A percentile compares a stretch with the other conserved stretches of the same genome.
These are phyloP conservation scores for Oidiodendron maius DNA, from an alignment of 495 filamentous ascomycete genomes.

Conservation along the genomic window DNA sequence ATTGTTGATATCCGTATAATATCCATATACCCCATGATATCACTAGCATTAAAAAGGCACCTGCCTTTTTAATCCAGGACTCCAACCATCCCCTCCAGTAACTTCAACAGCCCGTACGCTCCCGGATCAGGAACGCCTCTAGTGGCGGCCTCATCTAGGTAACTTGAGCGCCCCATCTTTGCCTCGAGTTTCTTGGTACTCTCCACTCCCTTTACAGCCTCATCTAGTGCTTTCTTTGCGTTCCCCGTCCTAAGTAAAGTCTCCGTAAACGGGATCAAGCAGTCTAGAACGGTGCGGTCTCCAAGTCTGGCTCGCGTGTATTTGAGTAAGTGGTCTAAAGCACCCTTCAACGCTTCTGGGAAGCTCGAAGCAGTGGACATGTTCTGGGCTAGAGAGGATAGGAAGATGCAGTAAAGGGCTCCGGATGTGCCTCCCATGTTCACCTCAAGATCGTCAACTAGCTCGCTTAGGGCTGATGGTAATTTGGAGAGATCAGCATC, in stretches of 20 bases:
- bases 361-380: slow-evolving; percentile 31
- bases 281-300: slow-evolving; percentile 54
- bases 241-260: slow-evolving; percentile 34
- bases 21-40: no score
- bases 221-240: slow-evolving; percentile 42
- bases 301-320: slow-evolving; percentile 17
- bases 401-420: slow-evolving; percentile 54
- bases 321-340: slow-evolving; percentile 7
- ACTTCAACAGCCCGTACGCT: slow-evolving; percentile 15
- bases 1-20: no score
- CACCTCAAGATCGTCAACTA: slow-evolving; percentile 49
- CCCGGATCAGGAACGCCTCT: slow-evolving; percentile 19
- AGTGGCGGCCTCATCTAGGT: slow-evolving; percentile 41
- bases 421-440: slow-evolving; percentile 56
- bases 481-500: slow-evolving; percentile 23
- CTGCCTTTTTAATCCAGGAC: no score
- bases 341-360: slow-evolving; percentile 8
- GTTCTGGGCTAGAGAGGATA: slow-evolving; percentile 47
- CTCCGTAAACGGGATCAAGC: slow-evolving; percentile 54
- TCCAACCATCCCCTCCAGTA: slow-evolving; percentile 15
- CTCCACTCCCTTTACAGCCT: slow-evolving; percentile 48
- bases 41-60: no score
- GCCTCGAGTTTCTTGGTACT: slow-evolving; percentile 48
- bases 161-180: slow-evolving; percentile 52
- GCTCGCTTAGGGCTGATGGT: slow-evolving; percentile 42